Percentiles rank a stretch among this genome's conserved stretches.
These are phyloP conservation scores for Fomes fomentarius DNA, from an alignment of 1,284 basidiomycete species.

Conservation along the genomic window DNA sequence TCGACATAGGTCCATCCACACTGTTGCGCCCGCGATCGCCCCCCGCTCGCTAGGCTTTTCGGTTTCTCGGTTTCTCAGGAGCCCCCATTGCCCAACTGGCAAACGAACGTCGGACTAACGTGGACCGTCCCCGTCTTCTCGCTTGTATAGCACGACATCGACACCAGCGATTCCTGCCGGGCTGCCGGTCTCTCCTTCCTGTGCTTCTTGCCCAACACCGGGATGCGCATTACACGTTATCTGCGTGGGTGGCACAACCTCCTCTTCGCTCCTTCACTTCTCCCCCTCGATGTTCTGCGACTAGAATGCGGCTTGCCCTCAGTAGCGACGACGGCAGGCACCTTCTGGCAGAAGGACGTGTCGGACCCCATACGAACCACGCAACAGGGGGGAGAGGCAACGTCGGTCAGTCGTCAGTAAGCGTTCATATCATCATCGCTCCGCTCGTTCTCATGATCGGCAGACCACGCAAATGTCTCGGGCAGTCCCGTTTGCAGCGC, in stretches of 20 bases:
- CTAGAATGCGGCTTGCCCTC: neutral
- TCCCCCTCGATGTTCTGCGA: neutral
- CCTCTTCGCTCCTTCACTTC: too few relatives aligned
- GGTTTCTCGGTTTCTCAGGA: neutral
- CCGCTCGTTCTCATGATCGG: neutral
- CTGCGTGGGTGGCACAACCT: too few relatives aligned
- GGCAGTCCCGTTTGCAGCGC: neutral
- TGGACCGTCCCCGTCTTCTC: slow-evolving; percentile 9
- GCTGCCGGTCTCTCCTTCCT: neutral
- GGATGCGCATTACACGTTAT: too few relatives aligned
- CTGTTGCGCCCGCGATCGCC: slow-evolving; percentile 8
- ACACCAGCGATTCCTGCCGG: neutral
- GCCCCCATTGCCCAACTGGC: slow-evolving; percentile 5
- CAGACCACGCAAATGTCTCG: slow-evolving; percentile 1
- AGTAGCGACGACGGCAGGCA: neutral
- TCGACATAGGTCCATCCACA: too few relatives aligned
- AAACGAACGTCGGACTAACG: slow-evolving; percentile 2
- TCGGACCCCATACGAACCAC: neutral
- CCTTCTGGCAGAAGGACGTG: neutral
- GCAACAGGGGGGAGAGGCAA: neutral
- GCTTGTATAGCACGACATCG: slow-evolving; percentile 6
- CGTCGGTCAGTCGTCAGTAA: neutral
- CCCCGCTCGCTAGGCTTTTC: slow-evolving; percentile 8
- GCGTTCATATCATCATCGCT: slow-evolving; percentile 1
- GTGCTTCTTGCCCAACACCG: neutral